Evolutionary conservation across 2,329 filamentous ascomycete species (phyloP).

Genomic region (Cryphonectria naterciae): DNA sequence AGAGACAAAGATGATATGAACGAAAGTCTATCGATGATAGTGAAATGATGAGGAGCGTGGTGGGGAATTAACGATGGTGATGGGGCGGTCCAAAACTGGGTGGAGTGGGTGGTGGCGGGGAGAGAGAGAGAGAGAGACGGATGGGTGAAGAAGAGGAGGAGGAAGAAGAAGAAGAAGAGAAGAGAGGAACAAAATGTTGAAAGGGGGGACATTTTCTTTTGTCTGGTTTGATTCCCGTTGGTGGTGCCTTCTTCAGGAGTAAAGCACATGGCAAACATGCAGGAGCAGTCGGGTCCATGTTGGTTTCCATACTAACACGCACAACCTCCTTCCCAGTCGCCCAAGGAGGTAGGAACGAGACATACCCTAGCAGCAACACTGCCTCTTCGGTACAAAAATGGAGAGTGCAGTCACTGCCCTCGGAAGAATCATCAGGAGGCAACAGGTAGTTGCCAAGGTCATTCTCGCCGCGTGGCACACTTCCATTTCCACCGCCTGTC

Average conservation of each 20-base stretch:
- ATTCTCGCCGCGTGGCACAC: background rate
- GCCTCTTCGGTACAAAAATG: too few relatives aligned
- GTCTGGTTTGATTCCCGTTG: background rate
- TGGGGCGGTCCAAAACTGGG: constrained; percentile 12
- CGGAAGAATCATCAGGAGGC: background rate
- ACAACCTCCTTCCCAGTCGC: background rate
- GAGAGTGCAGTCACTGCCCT: background rate
- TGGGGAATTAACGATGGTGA: background rate
- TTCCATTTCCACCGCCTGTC: background rate
- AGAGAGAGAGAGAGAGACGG: constrained; percentile 11
- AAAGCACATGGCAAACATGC: background rate
- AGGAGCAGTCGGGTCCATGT: background rate
- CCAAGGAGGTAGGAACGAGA: background rate
- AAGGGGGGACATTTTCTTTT: background rate
- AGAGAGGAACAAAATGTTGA: background rate
- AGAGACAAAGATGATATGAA: background rate
- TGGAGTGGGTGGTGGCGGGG: background rate
- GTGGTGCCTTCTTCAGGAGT: background rate
- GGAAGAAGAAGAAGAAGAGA: constrained; percentile 2
- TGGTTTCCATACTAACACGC: background rate
- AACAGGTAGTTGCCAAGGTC: background rate
- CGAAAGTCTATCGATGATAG: background rate
- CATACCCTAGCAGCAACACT: background rate
- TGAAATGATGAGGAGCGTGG: background rate
- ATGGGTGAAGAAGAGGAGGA: background rate